A percentile compares a stretch with the other conserved stretches of the same genome.
These are phyloP conservation scores for Babjeviella inositovora DNA, from an alignment of 805 yeast species.

Conservation along the genomic window DNA sequence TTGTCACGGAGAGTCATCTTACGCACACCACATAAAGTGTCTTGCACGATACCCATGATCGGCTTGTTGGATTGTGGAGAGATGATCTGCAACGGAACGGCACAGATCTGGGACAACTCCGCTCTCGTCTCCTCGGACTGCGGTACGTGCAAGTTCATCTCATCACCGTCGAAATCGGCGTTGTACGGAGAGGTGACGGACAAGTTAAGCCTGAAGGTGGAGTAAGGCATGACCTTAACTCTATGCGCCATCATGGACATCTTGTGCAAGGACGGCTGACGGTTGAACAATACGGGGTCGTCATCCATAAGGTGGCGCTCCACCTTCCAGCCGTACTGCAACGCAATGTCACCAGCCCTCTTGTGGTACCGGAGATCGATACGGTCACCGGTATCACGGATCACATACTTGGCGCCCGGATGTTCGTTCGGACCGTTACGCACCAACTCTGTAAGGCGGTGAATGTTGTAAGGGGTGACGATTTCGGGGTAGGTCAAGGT, in stretches of 20 bases:
- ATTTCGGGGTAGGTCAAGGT: conserved; percentile 94
- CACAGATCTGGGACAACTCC: conserved; percentile 86
- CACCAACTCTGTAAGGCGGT: conserved; percentile 79
- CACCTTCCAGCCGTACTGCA: conserved; percentile 98
- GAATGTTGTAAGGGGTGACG: conserved; percentile 95
- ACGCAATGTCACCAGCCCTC: conserved; percentile 94
- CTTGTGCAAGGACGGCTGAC: conserved; percentile 98
- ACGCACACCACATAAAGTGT: conserved; percentile 92
- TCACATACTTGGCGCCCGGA: conserved; percentile 98
- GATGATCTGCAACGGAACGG: conserved; percentile 94
- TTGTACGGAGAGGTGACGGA: conserved; percentile 99
- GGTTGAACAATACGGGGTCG: conserved; percentile 95
- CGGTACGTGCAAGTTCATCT: conserved; percentile 98
- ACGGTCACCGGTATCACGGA: conserved; percentile 97
- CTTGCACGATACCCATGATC: conserved; percentile 99
- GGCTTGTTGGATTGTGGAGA: conserved; percentile 98
- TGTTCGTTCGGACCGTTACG: conserved; percentile 98
- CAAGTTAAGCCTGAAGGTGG: conserved; percentile 89
- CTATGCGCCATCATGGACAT: conserved; percentile 99
- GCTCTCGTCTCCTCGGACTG: conserved; percentile 97
- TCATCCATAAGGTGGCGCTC: conserved; percentile 96
- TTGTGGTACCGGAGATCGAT: conserved; percentile 93
- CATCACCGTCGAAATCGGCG: conserved; percentile 99
- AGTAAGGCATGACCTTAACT: conserved; percentile 96
- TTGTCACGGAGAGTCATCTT: conserved; percentile 86